Base-by-base conservation (phyloP, 495 filamentous ascomycete species). In the Tuber borchii region DNA sequence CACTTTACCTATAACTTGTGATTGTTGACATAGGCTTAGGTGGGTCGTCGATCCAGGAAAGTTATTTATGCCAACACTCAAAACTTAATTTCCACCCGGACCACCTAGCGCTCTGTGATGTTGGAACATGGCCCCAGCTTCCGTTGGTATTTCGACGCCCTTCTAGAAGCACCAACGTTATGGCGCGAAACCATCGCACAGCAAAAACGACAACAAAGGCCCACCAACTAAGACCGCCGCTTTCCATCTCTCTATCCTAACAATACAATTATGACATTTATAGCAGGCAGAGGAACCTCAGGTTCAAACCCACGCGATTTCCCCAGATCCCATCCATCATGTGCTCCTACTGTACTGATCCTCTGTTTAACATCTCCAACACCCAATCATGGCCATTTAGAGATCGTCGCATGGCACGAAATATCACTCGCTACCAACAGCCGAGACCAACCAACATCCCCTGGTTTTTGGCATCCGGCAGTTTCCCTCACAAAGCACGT, bases 81-180 rank as follows among this genome's bases (percentile, higher is more conserved):
- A 65, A 65, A 65, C 56, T 65, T 34, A 34, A 65, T 65, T 31
- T 65, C 10, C 56, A 65, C 56, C 26, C 26, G 56, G 56, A 6
- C 56, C 56, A 65, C 56, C 56, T 8, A 8, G 26, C 14, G 56
- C 56, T 17, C 56, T 65, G 26, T 65, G 51, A 31, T 61, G 56
- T 65, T 65, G 56, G 56, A 65, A 34, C 26, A 65, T 65, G 56
- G 56, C 56, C 56, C 5, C 12, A 6, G 26, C 56, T 65, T 26
- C 56, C 31, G 56, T 65, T 65, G 56, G 56, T n/a, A 34, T n/a
- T 3, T 16, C 56, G 17, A 65, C 56, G 12, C 26, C 56, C 56
- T 65, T 65, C 56, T 65, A 65, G 56, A 65, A 65, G 56, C 26
- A 65, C 56, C 56, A 65, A 65, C 17, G 12, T 65, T 31, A 34